Base-by-base conservation (phyloP, 805 yeast species). In the Pichia paraexigua region DNA sequence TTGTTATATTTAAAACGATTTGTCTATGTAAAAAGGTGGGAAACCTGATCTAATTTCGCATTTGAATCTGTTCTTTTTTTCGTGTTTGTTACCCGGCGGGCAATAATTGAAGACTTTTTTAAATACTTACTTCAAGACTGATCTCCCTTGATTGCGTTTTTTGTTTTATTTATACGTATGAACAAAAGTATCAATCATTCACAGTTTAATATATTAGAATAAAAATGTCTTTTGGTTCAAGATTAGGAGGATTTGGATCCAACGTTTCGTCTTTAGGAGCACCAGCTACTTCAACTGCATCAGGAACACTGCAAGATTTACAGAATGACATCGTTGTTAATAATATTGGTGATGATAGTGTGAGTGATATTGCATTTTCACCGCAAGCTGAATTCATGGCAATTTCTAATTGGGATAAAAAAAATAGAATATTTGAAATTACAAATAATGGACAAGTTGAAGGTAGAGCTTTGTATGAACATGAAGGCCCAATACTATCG, bases 331-430 rank as follows among this genome's bases (percentile, higher is more conserved):
- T 85, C 51, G 72, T 79, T 39, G 74, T 89, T 41, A 77, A 79
- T 54, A 85, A 85, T 61, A 87, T 92, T 3, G 96, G 97, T n/a
- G 95, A 87, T 56, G 99, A 94, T 66, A 83, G 96, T 2, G 77
- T 94, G 18, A 77, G 91, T 5, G 95, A 87, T 59, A 66, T 94
- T 51, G 74, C 89, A 20, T 94, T 92, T 69, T 87, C 96, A 13
- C 88, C 98, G 17, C 86, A 77, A 57, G 92, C 85, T 20, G 96
- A 94, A 58, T 74, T 81, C 53, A 66, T 94, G 53, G 80, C 95
- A 3, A 94, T 82, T 4, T 78, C 95, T 18, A 84, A 95, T 18
- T 94, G 99, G 99, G 99, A 94, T 69, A 87, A 85, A 60, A 90
- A 89, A 64, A 97, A 89, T 42, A 78, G 98, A 55, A 83, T 94